A percentile compares a stretch with the other conserved stretches of the same genome.
These are phyloP conservation scores for Leersia perrieri DNA, from an alignment of 176 grass and related monocot genomes.

Conservation along the genomic window DNA sequence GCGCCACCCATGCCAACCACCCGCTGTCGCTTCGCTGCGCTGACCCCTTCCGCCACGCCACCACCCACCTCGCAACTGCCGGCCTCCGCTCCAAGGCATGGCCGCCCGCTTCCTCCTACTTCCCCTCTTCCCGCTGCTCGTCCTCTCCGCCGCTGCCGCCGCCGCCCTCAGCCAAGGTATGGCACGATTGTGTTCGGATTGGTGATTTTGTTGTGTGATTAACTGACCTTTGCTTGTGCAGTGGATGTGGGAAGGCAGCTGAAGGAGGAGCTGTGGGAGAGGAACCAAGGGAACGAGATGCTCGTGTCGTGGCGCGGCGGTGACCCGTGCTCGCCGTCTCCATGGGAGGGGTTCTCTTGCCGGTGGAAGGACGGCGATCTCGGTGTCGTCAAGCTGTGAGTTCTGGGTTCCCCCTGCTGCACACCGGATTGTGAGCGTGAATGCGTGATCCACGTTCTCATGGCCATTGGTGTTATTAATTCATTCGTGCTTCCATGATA, in stretches of 20 bases:
- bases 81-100: slow-evolving; percentile 29
- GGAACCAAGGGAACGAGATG: slow-evolving; percentile 49
- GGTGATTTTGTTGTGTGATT: background rate
- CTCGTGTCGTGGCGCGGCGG: slow-evolving; percentile 49
- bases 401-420: no score
- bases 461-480: background rate
- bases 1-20: slow-evolving; percentile 35
- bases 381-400: slow-evolving; percentile 53
- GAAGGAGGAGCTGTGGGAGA: slow-evolving; percentile 43
- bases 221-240: slow-evolving; percentile 36
- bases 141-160: background rate
- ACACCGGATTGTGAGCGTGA: background rate
- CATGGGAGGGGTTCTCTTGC: slow-evolving; percentile 56
- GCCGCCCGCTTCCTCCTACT: slow-evolving; percentile 31
- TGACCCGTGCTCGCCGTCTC: slow-evolving; percentile 49
- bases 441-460: background rate
- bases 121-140: slow-evolving; percentile 1
- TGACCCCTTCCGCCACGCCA: slow-evolving; percentile 43
- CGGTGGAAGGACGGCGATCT: slow-evolving; percentile 3
- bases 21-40: background rate
- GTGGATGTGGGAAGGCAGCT: slow-evolving; percentile 39
- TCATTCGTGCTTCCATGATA: background rate
- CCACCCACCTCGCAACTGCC: background rate
- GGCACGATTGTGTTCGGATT: background rate
- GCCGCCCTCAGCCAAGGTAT: slow-evolving; percentile 36